Percentiles rank a stretch among this genome's conserved stretches.
Evolutionary conservation across 1,284 basidiomycete genomes (phyloP).

Genomic region (Boletus smithii): DNA sequence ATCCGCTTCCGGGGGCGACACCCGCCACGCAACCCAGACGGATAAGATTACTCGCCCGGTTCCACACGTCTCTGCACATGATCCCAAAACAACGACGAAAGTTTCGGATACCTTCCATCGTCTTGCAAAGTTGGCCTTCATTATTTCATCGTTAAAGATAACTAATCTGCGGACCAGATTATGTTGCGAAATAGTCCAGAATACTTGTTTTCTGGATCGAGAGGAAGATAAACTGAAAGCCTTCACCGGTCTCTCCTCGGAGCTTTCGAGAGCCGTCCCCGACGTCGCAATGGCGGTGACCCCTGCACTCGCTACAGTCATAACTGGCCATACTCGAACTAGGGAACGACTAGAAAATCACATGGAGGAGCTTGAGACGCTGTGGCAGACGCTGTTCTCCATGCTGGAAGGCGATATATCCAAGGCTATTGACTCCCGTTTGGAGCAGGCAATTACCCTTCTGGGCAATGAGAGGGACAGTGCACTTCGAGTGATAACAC

Average conservation of each 20-base stretch:
- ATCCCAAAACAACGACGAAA: slow-evolving; percentile 9
- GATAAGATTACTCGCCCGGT: slow-evolving; percentile 5
- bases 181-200: slow-evolving; percentile 42
- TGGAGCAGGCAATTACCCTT: slow-evolving; percentile 37
- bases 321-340: slow-evolving; percentile 41
- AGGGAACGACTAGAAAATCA: slow-evolving; percentile 41
- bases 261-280: slow-evolving; percentile 43
- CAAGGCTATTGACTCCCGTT: slow-evolving; percentile 37
- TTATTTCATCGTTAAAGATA: slow-evolving; percentile 2
- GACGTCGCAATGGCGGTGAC: slow-evolving; percentile 40
- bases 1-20: slow-evolving; percentile 8
- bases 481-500: slow-evolving; percentile 18
- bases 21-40: slow-evolving; percentile 5
- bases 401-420: slow-evolving; percentile 40
- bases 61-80: slow-evolving; percentile 3
- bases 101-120: slow-evolving; percentile 30
- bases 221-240: slow-evolving; percentile 42
- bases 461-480: slow-evolving; percentile 37
- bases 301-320: slow-evolving; percentile 44
- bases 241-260: slow-evolving; percentile 46
- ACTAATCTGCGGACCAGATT: slow-evolving; percentile 35
- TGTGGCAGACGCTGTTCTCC: slow-evolving; percentile 47
- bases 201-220: slow-evolving; percentile 39
- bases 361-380: slow-evolving; percentile 36
- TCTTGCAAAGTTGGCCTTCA: slow-evolving; percentile 41